phyloP scores from a whole-genome alignment of 2,329 filamentous ascomycete species.

The Cordyceps farinosa region DNA sequence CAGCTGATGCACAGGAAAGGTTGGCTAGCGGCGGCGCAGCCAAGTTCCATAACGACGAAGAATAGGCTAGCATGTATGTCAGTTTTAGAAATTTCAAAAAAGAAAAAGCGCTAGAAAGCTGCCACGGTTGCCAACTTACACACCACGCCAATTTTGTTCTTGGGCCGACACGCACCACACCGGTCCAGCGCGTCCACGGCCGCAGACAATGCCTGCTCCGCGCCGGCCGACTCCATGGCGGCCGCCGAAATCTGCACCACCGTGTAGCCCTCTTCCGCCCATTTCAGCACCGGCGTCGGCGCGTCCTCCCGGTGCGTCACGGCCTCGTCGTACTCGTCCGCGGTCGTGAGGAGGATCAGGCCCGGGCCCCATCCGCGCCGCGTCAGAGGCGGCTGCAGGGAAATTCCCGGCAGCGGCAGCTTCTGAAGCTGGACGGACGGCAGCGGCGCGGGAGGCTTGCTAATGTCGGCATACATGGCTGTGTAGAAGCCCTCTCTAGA shows the following conservation, averaged over 20 bases:
- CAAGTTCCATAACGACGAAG: neutral
- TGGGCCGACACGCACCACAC: neutral
- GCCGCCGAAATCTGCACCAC: constrained; percentile 24
- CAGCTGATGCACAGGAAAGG: neutral
- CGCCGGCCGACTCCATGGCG: neutral
- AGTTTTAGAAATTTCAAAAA: neutral
- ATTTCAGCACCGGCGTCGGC: constrained; percentile 30
- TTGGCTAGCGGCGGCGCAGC: neutral
- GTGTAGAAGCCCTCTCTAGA: no score
- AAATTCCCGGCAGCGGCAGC: neutral
- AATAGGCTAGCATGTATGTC: neutral
- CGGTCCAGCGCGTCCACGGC: neutral
- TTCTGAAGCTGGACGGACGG: neutral
- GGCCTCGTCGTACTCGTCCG: neutral
- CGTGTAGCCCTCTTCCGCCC: constrained; percentile 36
- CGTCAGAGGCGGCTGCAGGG: constrained; percentile 28
- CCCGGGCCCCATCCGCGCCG: constrained; percentile 33
- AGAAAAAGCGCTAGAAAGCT: no score
- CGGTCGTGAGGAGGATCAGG: constrained; percentile 27
- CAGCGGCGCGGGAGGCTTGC: neutral
- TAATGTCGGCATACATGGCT: neutral
- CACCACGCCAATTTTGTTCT: neutral
- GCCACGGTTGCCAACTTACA: neutral
- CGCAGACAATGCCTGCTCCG: neutral
- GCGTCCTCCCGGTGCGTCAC: constrained; percentile 15